Evolutionary conservation across 805 yeast genomes (phyloP).

Genomic region (Tetrapisispora pingtungensis): DNA sequence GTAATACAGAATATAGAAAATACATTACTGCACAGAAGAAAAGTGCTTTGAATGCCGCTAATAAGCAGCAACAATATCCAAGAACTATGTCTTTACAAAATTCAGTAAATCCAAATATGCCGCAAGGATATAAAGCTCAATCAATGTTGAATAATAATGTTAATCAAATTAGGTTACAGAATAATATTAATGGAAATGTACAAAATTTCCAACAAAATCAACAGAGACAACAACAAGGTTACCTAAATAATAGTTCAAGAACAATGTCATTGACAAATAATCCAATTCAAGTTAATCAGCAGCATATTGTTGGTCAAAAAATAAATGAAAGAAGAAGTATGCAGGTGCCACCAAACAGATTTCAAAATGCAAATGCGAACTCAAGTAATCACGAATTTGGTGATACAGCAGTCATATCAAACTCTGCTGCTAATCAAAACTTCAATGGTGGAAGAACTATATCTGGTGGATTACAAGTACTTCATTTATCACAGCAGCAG

Average conservation of each 20-base stretch:
- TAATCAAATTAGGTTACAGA: not conserved
- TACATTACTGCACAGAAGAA: conserved; percentile 61
- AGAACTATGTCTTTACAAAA: conserved; percentile 38
- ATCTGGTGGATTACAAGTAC: not conserved
- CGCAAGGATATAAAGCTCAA: conserved; percentile 1
- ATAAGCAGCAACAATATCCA: conserved; percentile 26
- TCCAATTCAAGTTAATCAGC: conserved; percentile 7
- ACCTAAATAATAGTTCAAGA: conserved; percentile 14
- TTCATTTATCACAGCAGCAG: not conserved
- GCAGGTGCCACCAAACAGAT: not conserved
- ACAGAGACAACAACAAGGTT: not conserved
- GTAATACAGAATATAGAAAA: conserved; percentile 57
- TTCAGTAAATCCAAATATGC: conserved; percentile 8
- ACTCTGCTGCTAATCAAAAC: not conserved
- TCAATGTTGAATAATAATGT: not conserved
- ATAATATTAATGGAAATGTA: not conserved
- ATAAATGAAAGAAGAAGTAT: not conserved
- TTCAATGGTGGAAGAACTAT: not conserved
- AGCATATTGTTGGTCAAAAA: not conserved
- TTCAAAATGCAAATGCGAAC: not conserved
- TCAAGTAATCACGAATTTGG: not conserved
- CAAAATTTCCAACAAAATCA: not conserved
- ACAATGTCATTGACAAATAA: conserved; percentile 25
- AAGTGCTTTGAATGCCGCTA: conserved; percentile 36
- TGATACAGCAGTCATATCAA: not conserved